A percentile compares a stretch with the other conserved stretches of the same genome.
These are phyloP conservation scores for Somion occarium DNA, from an alignment of 1,284 basidiomycete species.

Conservation along the genomic window DNA sequence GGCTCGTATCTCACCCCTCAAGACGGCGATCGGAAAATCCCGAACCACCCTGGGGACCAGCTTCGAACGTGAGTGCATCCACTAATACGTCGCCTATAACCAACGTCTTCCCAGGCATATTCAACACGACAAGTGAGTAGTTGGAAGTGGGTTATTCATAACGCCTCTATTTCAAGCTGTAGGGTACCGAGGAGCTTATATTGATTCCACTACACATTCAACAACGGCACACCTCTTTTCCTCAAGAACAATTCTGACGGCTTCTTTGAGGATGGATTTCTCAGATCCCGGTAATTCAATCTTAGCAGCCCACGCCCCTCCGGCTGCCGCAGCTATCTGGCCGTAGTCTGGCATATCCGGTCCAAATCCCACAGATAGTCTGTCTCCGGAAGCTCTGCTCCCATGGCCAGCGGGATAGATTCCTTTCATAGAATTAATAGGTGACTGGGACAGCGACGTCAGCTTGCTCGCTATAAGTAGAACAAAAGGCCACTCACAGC, in stretches of 20 bases:
- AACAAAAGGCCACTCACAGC: conserved; percentile 35
- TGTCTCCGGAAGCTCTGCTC: conserved; percentile 37
- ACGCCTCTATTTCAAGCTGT: too few species aligned
- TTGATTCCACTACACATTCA: conserved; percentile 42
- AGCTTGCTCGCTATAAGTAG: conserved; percentile 16
- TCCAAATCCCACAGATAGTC: conserved; percentile 61
- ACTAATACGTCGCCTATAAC: too few species aligned
- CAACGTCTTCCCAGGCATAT: too few species aligned
- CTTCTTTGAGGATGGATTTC: conserved; percentile 41
- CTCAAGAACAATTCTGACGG: conserved; percentile 47
- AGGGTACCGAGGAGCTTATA: conserved; percentile 28
- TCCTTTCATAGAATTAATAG: conserved; percentile 58
- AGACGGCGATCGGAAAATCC: too few species aligned
- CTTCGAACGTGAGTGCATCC: too few species aligned
- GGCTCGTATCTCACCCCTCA: too few species aligned
- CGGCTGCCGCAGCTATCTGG: conserved; percentile 57
- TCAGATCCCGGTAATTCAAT: conserved; percentile 37
- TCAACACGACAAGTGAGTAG: too few species aligned
- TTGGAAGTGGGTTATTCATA: too few species aligned
- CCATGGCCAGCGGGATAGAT: conserved; percentile 60
- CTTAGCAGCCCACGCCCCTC: conserved; percentile 58
- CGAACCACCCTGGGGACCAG: too few species aligned
- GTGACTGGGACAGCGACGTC: conserved; percentile 35
- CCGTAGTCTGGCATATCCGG: conserved; percentile 59
- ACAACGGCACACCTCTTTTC: conserved; percentile 61